Evolutionary conservation across 108 stramenopile genomes (phyloP), one percentile per base, ranked within the genome.

Genomic region (Cyclotella baltica): DNA sequence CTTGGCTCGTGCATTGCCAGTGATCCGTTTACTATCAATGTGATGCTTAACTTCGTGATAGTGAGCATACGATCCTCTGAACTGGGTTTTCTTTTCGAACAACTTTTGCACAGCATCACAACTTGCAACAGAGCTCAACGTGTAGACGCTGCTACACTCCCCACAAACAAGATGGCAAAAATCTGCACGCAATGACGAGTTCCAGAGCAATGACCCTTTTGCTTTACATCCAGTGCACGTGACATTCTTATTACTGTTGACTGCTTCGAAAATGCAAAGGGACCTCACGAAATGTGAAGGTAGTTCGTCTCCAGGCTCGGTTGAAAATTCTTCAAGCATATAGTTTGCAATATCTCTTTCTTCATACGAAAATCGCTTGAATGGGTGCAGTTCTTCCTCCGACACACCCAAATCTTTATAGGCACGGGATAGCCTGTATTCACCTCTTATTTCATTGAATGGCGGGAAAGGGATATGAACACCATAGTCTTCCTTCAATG

Each of bases 1-100:
- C 20, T 72, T 72, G 27, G 28, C 5, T 30, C 13, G 4, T 31
- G 10, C 3, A 2, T 34, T 19, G 6, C 58, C 35, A 59, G 29
- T 19, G 53, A 4, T 34, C 22, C 13, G 2, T 16, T n/a, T n/a
- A n/a, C 19, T 33, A 19, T 51, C 40, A 19, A 72, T 25, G 4
- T 35, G 37, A 28, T 34, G 38, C 29, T 52, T 33, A 0, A 72
- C 46, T 40, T 72, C 50, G 20, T 59, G 40, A 37, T 51, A 72
- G 35, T 72, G 70, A 46, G 70, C 57, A 47, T 72, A 72, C 3
- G 55, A 59, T 58, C 70, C 70, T 18, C 70, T 16, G 70, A 72
- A 72, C 22, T 58, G 56, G 0, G 57, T 13, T 16, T 43, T 38
- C 8, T 72, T 72, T 13, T 20, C 23, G 22, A 72, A 72, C 20